Conservation (phyloP, 306 rosid species). For the Pueraria montana region DNA sequence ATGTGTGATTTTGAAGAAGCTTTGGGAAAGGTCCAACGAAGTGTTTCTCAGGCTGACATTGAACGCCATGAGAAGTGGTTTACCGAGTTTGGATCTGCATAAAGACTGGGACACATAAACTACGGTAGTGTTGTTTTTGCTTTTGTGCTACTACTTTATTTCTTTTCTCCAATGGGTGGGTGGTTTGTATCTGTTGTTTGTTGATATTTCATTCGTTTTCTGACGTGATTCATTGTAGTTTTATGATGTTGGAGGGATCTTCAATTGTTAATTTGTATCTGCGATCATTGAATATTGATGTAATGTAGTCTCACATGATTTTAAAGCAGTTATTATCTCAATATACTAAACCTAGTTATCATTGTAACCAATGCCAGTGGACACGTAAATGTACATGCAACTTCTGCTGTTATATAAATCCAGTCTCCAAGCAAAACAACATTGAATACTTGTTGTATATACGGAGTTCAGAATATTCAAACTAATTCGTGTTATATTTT, state of each 20-base stretch:
- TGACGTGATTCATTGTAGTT: slow-evolving; percentile 29
- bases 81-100: slow-evolving; percentile 91
- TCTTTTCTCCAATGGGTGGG: slow-evolving; percentile 11
- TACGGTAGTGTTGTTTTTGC: slow-evolving; percentile 9
- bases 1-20: slow-evolving; percentile 99
- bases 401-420: background rate
- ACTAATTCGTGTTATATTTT: background rate
- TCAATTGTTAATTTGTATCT: slow-evolving; percentile 41
- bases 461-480: too few relatives aligned
- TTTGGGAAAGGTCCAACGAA: slow-evolving; percentile 85
- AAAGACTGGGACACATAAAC: slow-evolving; percentile 22
- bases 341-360: slow-evolving; percentile 16
- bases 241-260: slow-evolving; percentile 37
- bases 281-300: slow-evolving; percentile 34
- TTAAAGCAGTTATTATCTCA: slow-evolving; percentile 13
- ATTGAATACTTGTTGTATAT: background rate
- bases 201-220: slow-evolving; percentile 30
- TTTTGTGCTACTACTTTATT: slow-evolving; percentile 28
- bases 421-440: background rate
- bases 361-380: background rate
- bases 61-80: slow-evolving; percentile 98
- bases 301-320: slow-evolving; percentile 44
- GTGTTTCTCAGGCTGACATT: slow-evolving; percentile 92
- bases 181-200: slow-evolving; percentile 37
- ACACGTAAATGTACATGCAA: background rate